These are phyloP conservation scores for Endocladia muricata DNA, from an alignment of 31 red algal species.

Conservation along the genomic window DNA sequence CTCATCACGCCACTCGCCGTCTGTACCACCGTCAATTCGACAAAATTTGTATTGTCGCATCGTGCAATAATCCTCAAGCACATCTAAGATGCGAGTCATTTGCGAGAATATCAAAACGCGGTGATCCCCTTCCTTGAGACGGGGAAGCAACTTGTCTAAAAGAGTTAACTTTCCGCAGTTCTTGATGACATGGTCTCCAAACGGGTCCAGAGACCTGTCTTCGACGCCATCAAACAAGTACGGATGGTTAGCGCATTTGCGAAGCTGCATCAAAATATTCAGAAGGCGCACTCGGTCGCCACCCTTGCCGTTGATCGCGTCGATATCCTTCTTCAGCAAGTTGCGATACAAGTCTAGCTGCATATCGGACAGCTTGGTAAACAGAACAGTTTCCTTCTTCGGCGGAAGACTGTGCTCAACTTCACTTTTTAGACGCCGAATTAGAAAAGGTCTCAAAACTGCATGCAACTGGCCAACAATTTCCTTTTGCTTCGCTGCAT, in stretches of 20 bases:
- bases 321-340: constrained; percentile 97
- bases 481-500: constrained; percentile 69
- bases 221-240: constrained; percentile 99
- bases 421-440: constrained; percentile 97
- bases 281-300: constrained; percentile 98
- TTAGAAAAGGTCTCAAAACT: constrained; percentile 93
- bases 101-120: constrained; percentile 98
- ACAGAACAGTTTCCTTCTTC: constrained; percentile 98
- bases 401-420: constrained; percentile 94
- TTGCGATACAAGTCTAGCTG: constrained; percentile 90
- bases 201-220: constrained; percentile 93
- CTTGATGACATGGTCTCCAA: constrained; percentile 90
- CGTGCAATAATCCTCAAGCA: constrained; percentile 96
- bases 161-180: constrained; percentile 90
- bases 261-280: constrained; percentile 99
- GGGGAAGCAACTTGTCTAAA: constrained; percentile 90
- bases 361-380: constrained; percentile 87
- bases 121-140: constrained; percentile 84
- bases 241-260: constrained; percentile 98
- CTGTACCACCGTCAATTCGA: constrained; percentile 96
- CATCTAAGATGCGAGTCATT: constrained; percentile 99
- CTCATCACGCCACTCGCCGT: constrained; percentile 91
- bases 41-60: constrained; percentile 96
- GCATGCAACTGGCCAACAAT: constrained; percentile 96
- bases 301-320: constrained; percentile 96